Conservation (phyloP, 768 basidiomycete genomes). For the Holtermannia corniformis region DNA sequence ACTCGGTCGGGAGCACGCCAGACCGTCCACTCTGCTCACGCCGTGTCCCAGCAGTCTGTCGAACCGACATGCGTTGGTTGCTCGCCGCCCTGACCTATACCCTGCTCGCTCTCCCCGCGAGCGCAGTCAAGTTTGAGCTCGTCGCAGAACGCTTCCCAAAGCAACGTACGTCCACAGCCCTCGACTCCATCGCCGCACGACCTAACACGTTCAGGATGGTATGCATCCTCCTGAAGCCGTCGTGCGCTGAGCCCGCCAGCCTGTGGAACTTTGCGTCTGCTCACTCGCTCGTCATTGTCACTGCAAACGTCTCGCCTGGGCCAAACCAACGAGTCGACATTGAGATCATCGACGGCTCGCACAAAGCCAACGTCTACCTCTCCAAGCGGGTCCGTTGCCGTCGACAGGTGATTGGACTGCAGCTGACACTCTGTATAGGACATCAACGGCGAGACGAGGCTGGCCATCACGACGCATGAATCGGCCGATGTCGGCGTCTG, state of each 20-base stretch:
- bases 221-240: not conserved
- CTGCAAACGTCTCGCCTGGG: constrained; percentile 70
- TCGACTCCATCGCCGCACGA: not conserved
- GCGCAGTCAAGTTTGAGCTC: constrained; percentile 78
- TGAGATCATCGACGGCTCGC: constrained; percentile 82
- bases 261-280: constrained; percentile 89
- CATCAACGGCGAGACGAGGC: constrained; percentile 79
- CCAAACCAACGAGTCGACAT: constrained; percentile 74
- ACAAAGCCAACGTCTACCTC: constrained; percentile 78
- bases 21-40: too few species aligned
- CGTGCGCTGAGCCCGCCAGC: constrained; percentile 51
- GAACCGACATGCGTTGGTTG: too few species aligned
- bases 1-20: too few species aligned
- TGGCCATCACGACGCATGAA: constrained; percentile 86
- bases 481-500: constrained; percentile 95
- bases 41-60: too few species aligned
- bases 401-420: not conserved
- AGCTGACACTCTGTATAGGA: constrained; percentile 41
- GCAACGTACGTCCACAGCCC: constrained; percentile 44
- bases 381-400: constrained; percentile 54
- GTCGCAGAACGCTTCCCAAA: constrained; percentile 62
- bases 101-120: constrained; percentile 36
- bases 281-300: constrained; percentile 86
- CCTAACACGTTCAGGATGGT: constrained; percentile 24
- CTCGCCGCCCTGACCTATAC: too few species aligned